Base-by-base conservation (phyloP, 768 basidiomycete genomes). In the Tulasnella sp. region DNA sequence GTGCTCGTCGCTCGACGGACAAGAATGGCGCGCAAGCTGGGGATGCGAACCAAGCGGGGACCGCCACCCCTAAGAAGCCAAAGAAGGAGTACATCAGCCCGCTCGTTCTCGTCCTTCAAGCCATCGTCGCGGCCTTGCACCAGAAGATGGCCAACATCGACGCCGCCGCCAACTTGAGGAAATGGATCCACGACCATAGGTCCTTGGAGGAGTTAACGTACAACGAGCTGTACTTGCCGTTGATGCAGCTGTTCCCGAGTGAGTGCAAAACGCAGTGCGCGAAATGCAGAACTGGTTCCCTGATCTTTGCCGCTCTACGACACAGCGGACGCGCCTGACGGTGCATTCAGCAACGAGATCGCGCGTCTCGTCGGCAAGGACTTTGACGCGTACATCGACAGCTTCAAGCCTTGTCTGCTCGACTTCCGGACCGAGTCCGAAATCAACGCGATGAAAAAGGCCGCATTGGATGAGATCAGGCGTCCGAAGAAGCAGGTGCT, bases 101-200 rank as follows among this genome's bases (percentile, higher is more conserved):
- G 27, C 9, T 76, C 42, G 74, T 76, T 74, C 19, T 31, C 24
- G 7, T 44, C 24, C 24, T 79, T 34, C 62, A 68, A 18, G 62
- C 62, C n/a, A 68, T 68, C 42, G 56, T 48, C 18, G 19, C 36
- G 21, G 72, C 74, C 3, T 52, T 79, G 46, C 72, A 79, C 31
- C 31, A 38, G 12, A 79, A 75, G 72, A 62, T 52, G 44, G 79
- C 52, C 0, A 36, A 79, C 34, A 76, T 56, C 52, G 74, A 79
- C 44, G 79, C 74, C 16, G 74, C 48, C 1, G 42, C 74, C 75
- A 74, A 62, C 24, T 40, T 74, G 48, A 31, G 48, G 73, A 14
- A 39, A 34, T 79, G 79, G 79, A 75, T 79, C 36, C 58, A 19
- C 36, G 79, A 79, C 21, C 31, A 75, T 19, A 18, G n/a, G 52